Conservation (phyloP, 352 stramenopile species). For the Pythium coloratum region DNA sequence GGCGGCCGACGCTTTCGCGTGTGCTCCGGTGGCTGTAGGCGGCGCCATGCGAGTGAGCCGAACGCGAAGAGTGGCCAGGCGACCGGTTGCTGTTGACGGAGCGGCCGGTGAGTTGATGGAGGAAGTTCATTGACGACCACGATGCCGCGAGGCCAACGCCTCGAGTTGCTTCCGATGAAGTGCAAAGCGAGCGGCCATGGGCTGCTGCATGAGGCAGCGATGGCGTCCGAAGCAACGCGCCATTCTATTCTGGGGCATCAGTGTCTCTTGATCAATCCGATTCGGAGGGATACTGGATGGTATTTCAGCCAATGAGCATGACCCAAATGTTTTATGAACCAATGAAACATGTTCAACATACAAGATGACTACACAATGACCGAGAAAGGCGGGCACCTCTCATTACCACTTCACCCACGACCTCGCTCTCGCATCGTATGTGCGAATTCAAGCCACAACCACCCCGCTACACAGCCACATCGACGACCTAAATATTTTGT, state of each 20-base stretch:
- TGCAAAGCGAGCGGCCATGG: background rate
- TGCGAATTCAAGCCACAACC: no score
- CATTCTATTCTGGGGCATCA: background rate
- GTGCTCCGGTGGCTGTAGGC: slow-evolving; percentile 27
- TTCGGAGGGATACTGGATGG: no score
- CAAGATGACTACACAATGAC: background rate
- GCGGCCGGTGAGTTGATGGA: slow-evolving; percentile 14
- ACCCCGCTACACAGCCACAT: no score
- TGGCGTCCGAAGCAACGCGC: background rate
- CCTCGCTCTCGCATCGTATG: no score
- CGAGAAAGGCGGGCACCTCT: background rate
- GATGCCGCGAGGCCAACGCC: background rate
- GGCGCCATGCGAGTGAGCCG: slow-evolving; percentile 1
- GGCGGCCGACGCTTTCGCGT: slow-evolving; percentile 20
- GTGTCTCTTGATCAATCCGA: background rate
- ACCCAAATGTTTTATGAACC: background rate
- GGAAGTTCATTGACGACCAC: slow-evolving; percentile 21
- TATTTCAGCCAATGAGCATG: background rate
- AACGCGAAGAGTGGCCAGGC: background rate
- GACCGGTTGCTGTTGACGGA: background rate
- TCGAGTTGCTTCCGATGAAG: background rate
- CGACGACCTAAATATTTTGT: background rate
- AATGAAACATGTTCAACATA: background rate
- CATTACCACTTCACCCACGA: no score
- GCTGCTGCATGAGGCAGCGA: background rate